Conservation (phyloP, 306 rosid species). For the Trichosanthes cucumerina region DNA sequence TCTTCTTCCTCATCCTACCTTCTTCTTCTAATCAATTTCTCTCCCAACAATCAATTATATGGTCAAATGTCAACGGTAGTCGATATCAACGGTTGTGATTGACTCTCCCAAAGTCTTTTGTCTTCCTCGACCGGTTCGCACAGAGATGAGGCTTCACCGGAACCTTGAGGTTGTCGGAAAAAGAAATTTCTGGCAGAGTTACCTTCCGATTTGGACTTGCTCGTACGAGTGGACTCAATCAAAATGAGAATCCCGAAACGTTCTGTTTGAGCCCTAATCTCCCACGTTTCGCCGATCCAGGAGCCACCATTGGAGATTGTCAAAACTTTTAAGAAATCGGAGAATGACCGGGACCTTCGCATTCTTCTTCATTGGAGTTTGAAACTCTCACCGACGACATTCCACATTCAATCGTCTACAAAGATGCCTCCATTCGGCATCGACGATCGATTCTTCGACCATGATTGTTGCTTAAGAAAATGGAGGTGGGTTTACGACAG, state of each 20-base stretch:
- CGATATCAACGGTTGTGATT: too few species aligned
- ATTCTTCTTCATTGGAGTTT: slow-evolving; percentile 19
- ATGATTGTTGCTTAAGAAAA: slow-evolving; percentile 18
- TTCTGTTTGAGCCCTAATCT: slow-evolving; percentile 30
- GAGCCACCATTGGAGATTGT: slow-evolving; percentile 36
- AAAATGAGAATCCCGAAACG: too few species aligned
- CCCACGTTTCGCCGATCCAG: slow-evolving; percentile 36
- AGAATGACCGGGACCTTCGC: slow-evolving; percentile 30
- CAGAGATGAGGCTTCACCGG: slow-evolving; percentile 51
- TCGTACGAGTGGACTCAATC: slow-evolving; percentile 78
- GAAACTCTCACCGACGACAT: slow-evolving; percentile 58
- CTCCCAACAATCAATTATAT: too few species aligned
- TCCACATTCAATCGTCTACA: slow-evolving; percentile 54
- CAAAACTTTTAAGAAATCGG: slow-evolving; percentile 48
- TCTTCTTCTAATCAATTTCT: too few species aligned
- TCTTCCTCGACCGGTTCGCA: slow-evolving; percentile 73
- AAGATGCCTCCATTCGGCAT: slow-evolving; percentile 11
- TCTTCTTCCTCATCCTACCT: too few species aligned
- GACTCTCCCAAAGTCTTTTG: slow-evolving; percentile 66
- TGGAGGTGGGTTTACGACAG: too few species aligned
- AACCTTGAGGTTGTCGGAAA: slow-evolving; percentile 33
- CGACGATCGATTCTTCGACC: slow-evolving; percentile 9
- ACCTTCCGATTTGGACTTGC: slow-evolving; percentile 69
- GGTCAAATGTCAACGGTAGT: too few species aligned
- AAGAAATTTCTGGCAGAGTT: slow-evolving; percentile 32